A percentile compares a stretch with the other conserved stretches of the same genome.
These are phyloP conservation scores for Trichoderma koningii DNA, from an alignment of 2,329 filamentous ascomycete species.

Conservation along the genomic window DNA sequence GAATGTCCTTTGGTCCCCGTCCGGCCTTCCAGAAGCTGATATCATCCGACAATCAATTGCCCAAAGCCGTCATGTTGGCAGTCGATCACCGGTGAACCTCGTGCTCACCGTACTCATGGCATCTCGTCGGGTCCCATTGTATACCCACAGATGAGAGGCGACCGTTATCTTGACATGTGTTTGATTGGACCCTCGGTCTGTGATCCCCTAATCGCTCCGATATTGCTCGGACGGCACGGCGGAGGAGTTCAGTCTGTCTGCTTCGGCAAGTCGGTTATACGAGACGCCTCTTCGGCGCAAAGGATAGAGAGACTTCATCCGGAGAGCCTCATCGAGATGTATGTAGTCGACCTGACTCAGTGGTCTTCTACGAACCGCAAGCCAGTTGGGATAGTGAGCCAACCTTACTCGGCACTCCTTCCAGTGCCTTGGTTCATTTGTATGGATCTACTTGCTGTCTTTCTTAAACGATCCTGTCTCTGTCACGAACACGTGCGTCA, in stretches of 20 bases:
- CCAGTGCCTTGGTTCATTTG: background rate
- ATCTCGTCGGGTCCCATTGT: background rate
- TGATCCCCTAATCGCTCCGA: background rate
- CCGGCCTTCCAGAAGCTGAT: slow-evolving; percentile 14
- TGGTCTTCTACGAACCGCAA: background rate
- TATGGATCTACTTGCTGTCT: background rate
- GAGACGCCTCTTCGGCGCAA: background rate
- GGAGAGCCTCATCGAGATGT: background rate
- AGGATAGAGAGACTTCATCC: background rate
- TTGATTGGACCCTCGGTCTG: background rate
- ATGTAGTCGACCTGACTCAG: background rate
- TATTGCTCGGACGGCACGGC: background rate
- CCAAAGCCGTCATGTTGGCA: background rate
- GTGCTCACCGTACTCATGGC: background rate
- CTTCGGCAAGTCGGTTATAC: background rate
- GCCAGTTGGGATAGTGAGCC: background rate
- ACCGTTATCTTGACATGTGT: background rate
- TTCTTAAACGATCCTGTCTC: background rate
- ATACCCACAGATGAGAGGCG: background rate
- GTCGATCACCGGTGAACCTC: slow-evolving; percentile 2
- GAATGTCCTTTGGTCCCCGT: background rate
- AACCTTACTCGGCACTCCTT: background rate
- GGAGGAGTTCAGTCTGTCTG: no score
- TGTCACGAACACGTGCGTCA: background rate
- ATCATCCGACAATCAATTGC: background rate